These are phyloP conservation scores for Annulohypoxylon truncatum DNA, from an alignment of 2,329 filamentous ascomycete genomes.

Conservation along the genomic window DNA sequence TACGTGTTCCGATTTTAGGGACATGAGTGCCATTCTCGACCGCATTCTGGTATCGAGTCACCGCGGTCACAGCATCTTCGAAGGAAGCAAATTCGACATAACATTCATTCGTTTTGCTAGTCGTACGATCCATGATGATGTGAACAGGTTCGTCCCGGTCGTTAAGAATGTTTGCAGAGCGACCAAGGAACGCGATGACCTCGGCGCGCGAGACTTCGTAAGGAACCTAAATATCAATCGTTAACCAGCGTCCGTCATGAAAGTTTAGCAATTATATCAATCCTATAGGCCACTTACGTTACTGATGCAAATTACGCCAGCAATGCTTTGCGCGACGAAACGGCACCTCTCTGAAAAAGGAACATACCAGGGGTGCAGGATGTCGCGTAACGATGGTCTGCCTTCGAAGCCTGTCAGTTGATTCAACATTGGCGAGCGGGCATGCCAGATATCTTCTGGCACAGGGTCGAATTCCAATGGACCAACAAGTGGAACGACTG, in stretches of 20 bases:
- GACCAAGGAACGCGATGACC: slow-evolving; percentile 59
- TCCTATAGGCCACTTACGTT: slow-evolving; percentile 58
- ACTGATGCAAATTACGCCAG: slow-evolving; percentile 61
- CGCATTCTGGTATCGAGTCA: slow-evolving; percentile 58
- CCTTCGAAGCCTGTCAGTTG: slow-evolving; percentile 51
- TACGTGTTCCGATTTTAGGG: slow-evolving; percentile 66
- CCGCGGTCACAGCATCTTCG: slow-evolving; percentile 64
- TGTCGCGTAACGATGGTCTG: slow-evolving; percentile 50
- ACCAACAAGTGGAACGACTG: not conserved
- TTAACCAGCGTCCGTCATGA: not conserved
- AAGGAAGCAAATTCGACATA: slow-evolving; percentile 59
- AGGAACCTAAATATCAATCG: slow-evolving; percentile 52
- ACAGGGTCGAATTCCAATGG: slow-evolving; percentile 7
- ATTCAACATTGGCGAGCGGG: slow-evolving; percentile 54
- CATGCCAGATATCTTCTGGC: not conserved
- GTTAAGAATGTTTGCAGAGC: slow-evolving; percentile 55
- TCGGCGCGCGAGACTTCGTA: slow-evolving; percentile 56
- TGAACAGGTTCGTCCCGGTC: slow-evolving; percentile 58
- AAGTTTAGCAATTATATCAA: not conserved
- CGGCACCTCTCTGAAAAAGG: slow-evolving; percentile 59
- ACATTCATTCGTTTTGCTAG: slow-evolving; percentile 60
- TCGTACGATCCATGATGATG: slow-evolving; percentile 61
- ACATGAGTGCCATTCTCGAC: slow-evolving; percentile 48
- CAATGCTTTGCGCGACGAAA: slow-evolving; percentile 46
- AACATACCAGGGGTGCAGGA: slow-evolving; percentile 56